Conservation (phyloP, 495 filamentous ascomycete genomes). For the Lophiotrema nucula region DNA sequence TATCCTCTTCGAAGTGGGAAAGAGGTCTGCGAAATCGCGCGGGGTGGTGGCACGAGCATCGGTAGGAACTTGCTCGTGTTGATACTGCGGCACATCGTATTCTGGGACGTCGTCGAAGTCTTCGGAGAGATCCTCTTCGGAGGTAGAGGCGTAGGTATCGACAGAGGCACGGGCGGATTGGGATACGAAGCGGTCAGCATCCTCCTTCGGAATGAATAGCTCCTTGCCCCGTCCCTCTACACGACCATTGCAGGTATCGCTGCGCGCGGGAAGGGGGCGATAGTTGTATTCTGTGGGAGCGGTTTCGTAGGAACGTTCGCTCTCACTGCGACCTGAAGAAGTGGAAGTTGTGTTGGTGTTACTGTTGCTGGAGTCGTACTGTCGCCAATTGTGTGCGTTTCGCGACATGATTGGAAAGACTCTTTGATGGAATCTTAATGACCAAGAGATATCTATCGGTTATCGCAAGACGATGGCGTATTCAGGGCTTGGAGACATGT, state of each 20-base stretch:
- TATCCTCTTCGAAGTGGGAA: constrained; percentile 78
- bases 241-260: constrained; percentile 41
- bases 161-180: constrained; percentile 59
- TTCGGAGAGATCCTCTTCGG: constrained; percentile 60
- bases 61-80: constrained; percentile 57
- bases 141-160: constrained; percentile 81
- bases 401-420: constrained; percentile 23
- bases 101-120: constrained; percentile 45
- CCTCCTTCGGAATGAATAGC: constrained; percentile 37
- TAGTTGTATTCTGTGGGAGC: constrained; percentile 65
- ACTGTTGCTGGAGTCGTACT: constrained; percentile 28
- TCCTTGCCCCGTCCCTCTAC: constrained; percentile 38
- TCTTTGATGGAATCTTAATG: too few species aligned
- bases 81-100: constrained; percentile 48
- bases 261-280: constrained; percentile 43
- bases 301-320: constrained; percentile 66
- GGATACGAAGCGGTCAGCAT: constrained; percentile 38
- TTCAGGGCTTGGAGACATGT: too few species aligned
- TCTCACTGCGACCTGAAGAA: constrained; percentile 53
- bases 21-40: constrained; percentile 78
- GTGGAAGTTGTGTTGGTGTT: constrained; percentile 38
- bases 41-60: constrained; percentile 73
- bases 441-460: too few species aligned
- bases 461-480: too few species aligned
- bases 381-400: constrained; percentile 24